Base-by-base conservation (phyloP, 495 filamentous ascomycete species). In the Chaetomidium leptoderma region DNA sequence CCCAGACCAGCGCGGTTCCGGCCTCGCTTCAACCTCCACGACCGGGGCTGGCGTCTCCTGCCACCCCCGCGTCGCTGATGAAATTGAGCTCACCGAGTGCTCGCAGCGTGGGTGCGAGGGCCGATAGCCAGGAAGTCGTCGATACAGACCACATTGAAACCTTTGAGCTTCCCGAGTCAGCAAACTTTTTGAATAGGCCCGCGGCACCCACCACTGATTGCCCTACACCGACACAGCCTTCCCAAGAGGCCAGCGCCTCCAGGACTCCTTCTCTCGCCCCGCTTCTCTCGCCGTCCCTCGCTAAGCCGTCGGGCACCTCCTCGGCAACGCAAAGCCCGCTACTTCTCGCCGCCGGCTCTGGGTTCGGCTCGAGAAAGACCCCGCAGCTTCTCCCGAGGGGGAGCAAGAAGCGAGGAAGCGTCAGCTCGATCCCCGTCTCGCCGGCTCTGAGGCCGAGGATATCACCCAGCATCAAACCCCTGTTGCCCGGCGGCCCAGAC, bases 361-460 rank as follows among this genome's bases (percentile, higher is more conserved):
- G 70, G 0, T 61, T 74, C 2, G 65, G 69, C 32, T 49, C 67
- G 46, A 70, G 72, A 30, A 81, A 75, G 53, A 78, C 77, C 7
- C 75, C 77, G 9, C 70, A 76, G 33, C 64, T 79, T 33, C 65
- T 72, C 2, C 69, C 78, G 9, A 69, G 74, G 30, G 69, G 67
- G 14, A 72, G 70, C 44, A 86, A 87, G 65, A 96, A 97, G 75
- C 82, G 92, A 33, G 76, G 79, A 7, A 93, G 89, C 58, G 73
- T 84, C 33, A 84, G 81, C 65, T 90, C 89, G n/a, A 80, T 87
- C n/a, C 85, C 88, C 5, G 82, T 85, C 55, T 83, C 80, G 3
- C 93, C 93, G 6, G 91, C 91, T 21, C 67, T 98, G 39, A 78
- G 88, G n/a, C 93, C 93, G 23, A 92, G 86, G 67, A 97, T 97